phyloP scores from a whole-genome alignment of 1,284 basidiomycete species.

The Wallemia hederae region DNA sequence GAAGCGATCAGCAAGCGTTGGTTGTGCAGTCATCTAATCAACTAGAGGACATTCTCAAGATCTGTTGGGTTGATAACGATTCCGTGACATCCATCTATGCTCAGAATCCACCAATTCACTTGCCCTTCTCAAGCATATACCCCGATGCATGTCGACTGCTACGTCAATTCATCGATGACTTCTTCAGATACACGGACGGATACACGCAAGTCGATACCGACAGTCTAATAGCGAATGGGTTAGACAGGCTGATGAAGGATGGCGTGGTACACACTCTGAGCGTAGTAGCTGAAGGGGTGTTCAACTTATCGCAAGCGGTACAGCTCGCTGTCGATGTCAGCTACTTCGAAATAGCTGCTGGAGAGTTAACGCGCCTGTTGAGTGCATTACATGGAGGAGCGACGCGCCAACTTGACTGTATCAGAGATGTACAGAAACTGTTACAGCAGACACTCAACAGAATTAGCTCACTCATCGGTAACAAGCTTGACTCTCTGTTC shows the following conservation, averaged over 20 bases:
- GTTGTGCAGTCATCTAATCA: constrained; percentile 37
- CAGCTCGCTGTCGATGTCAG: constrained; percentile 84
- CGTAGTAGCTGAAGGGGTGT: constrained; percentile 35
- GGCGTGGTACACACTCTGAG: constrained; percentile 54
- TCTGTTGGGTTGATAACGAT: not conserved
- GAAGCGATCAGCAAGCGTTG: constrained; percentile 84
- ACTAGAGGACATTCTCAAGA: constrained; percentile 17
- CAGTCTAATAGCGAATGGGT: constrained; percentile 25
- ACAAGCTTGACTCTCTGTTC: constrained; percentile 89
- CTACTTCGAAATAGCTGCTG: constrained; percentile 62
- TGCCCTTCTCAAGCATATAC: not conserved
- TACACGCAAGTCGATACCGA: not conserved
- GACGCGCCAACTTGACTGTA: constrained; percentile 2
- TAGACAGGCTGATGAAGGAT: constrained; percentile 54
- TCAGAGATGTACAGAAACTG: constrained; percentile 2
- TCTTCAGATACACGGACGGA: not conserved
- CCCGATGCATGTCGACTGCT: constrained; percentile 1
- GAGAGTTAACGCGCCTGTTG: constrained; percentile 59
- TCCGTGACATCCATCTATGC: not conserved
- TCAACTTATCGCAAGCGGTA: constrained; percentile 66
- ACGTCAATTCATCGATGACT: not conserved
- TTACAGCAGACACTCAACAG: constrained; percentile 23
- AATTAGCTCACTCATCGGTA: constrained; percentile 53
- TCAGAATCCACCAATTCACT: not conserved
- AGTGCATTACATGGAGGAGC: constrained; percentile 21